Evolutionary conservation across 2,329 filamentous ascomycete species (phyloP).

Genomic region (Arthrobotrys entomopaga): DNA sequence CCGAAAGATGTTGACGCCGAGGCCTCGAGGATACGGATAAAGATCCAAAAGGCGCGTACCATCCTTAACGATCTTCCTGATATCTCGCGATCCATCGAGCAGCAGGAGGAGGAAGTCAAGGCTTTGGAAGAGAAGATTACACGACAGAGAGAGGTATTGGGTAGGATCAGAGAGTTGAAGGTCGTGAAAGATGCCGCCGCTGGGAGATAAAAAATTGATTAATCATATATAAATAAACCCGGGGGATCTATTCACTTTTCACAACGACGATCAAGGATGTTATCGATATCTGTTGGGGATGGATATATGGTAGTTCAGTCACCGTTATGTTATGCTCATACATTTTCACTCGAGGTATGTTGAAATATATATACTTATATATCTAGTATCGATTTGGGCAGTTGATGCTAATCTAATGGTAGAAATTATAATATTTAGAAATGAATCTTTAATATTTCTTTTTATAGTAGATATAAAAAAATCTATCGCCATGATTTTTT

Average conservation of each 20-base stretch:
- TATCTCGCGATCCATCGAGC: slow-evolving; percentile 72
- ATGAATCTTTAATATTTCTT: neutral
- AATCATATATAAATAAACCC: neutral
- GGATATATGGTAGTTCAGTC: too few relatives aligned
- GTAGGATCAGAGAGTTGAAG: slow-evolving; percentile 68
- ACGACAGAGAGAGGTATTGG: slow-evolving; percentile 71
- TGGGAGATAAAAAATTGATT: slow-evolving; percentile 8
- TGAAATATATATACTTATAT: neutral
- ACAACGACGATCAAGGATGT: neutral
- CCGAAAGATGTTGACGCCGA: slow-evolving; percentile 82
- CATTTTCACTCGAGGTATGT: neutral
- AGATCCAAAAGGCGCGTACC: slow-evolving; percentile 79
- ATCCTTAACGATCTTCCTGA: slow-evolving; percentile 75
- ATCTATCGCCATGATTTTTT: slow-evolving; percentile 18
- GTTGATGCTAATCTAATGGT: too few relatives aligned
- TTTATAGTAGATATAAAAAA: slow-evolving; percentile 2
- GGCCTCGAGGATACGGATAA: slow-evolving; percentile 81
- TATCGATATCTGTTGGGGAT: too few relatives aligned
- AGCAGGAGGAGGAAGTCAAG: slow-evolving; percentile 77
- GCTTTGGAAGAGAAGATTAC: slow-evolving; percentile 73
- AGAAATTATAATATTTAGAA: neutral
- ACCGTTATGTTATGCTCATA: neutral
- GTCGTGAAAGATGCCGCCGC: slow-evolving; percentile 60
- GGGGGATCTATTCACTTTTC: too few relatives aligned
- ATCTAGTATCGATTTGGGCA: too few relatives aligned